Conservation (phyloP, 257 asterid species). For the Solanum lycopersicoides region DNA sequence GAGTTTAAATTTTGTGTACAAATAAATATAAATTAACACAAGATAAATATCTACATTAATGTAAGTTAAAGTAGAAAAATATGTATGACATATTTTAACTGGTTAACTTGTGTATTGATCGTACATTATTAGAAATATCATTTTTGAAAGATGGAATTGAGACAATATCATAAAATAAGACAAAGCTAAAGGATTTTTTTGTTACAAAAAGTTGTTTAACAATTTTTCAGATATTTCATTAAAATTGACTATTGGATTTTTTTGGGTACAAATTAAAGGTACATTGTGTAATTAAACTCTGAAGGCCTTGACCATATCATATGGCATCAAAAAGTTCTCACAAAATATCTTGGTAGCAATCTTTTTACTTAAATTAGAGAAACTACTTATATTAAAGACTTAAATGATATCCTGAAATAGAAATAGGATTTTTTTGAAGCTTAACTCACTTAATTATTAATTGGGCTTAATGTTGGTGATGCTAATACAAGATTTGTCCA, state of each 20-base stretch:
- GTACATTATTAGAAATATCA: neutral
- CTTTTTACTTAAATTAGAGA: neutral
- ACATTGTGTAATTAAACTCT: too few species aligned
- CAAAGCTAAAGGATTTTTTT: neutral
- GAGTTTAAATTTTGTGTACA: too few species aligned
- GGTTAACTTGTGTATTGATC: neutral
- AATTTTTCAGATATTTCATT: too few species aligned
- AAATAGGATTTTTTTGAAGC: neutral
- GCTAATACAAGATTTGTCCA: too few species aligned
- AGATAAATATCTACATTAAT: too few species aligned
- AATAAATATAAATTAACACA: neutral
- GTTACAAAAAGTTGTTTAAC: neutral
- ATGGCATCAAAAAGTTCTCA: too few species aligned
- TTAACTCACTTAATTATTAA: neutral
- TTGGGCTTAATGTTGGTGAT: neutral
- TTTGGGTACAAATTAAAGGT: too few species aligned
- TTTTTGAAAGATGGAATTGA: neutral
- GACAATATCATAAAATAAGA: neutral
- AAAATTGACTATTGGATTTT: neutral
- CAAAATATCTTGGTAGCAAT: neutral
- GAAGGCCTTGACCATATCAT: too few species aligned
- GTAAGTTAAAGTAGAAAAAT: neutral
- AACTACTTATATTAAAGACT: neutral
- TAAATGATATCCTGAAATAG: neutral
- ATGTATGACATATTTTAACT: neutral